A percentile compares a stretch with the other conserved stretches of the same genome.
Conservation (phyloP, 495 filamentous ascomycete species). For the Hypoxylon intermedium region DNA sequence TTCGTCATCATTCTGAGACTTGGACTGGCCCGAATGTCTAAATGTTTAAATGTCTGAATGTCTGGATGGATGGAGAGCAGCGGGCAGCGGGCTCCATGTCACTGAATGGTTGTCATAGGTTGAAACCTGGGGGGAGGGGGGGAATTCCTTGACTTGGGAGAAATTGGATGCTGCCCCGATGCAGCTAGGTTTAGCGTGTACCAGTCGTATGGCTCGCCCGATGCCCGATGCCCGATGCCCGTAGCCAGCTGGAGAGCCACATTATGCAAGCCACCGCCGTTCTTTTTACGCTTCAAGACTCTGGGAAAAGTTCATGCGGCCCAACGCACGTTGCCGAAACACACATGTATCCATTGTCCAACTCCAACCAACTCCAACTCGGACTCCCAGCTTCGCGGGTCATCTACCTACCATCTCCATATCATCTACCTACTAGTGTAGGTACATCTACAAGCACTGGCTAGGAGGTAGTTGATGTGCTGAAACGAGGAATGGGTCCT, state of each 20-base stretch:
- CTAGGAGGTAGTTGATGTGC: no score
- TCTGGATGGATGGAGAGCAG: no score
- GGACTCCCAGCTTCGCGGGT: neutral
- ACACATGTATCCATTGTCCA: neutral
- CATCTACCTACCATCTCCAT: no score
- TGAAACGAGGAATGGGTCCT: no score
- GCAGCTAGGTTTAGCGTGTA: slow-evolving; percentile 14
- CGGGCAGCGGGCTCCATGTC: slow-evolving; percentile 1
- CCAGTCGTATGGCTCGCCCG: slow-evolving; percentile 13
- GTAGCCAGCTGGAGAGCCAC: neutral
- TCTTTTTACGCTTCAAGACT: neutral
- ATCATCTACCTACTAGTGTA: no score
- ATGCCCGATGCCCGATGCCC: neutral
- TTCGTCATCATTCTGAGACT: slow-evolving; percentile 28
- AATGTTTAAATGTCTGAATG: no score
- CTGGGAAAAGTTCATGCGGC: slow-evolving; percentile 5
- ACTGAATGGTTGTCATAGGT: slow-evolving; percentile 18
- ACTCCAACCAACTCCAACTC: neutral
- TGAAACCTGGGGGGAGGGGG: slow-evolving; percentile 14
- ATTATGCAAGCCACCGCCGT: slow-evolving; percentile 13
- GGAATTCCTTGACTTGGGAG: neutral
- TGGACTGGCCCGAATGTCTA: slow-evolving; percentile 19
- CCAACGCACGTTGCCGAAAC: slow-evolving; percentile 10
- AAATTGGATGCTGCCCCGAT: neutral
- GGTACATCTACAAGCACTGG: no score